phyloP scores from a whole-genome alignment of 306 rosid species.

The Quillaja saponaria region DNA sequence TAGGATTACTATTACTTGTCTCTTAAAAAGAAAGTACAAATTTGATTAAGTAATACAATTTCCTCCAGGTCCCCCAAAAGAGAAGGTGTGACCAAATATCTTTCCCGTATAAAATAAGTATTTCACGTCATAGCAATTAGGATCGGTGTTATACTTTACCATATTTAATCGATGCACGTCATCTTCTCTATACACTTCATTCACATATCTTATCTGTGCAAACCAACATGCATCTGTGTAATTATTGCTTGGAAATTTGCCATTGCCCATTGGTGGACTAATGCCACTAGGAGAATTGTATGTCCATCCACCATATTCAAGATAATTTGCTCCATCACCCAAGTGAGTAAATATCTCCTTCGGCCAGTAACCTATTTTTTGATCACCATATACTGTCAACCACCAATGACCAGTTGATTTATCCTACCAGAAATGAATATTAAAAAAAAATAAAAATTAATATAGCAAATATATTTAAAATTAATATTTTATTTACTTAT shows the following conservation, averaged over 20 bases:
- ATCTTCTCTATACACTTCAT: not conserved
- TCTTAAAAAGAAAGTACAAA: too few species aligned
- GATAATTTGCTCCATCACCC: not conserved
- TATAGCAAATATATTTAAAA: not conserved
- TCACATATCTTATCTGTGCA: not conserved
- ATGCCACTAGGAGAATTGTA: not conserved
- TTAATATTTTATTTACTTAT: not conserved
- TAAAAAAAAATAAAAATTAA: not conserved
- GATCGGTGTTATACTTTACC: not conserved
- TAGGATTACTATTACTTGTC: too few species aligned
- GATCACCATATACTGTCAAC: not conserved
- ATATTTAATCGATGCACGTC: not conserved
- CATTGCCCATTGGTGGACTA: slow-evolving; percentile 1
- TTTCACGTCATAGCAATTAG: not conserved
- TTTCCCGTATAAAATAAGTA: not conserved
- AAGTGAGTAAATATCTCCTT: not conserved
- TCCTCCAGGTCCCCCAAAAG: not conserved
- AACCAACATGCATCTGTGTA: not conserved
- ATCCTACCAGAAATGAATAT: not conserved
- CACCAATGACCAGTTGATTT: not conserved
- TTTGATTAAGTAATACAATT: not conserved
- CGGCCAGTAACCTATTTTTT: not conserved
- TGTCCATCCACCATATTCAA: not conserved
- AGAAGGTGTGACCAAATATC: not conserved
- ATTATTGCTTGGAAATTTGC: not conserved